phyloP scores from a whole-genome alignment of 257 asterid species.

The Solanum clarkiae region DNA sequence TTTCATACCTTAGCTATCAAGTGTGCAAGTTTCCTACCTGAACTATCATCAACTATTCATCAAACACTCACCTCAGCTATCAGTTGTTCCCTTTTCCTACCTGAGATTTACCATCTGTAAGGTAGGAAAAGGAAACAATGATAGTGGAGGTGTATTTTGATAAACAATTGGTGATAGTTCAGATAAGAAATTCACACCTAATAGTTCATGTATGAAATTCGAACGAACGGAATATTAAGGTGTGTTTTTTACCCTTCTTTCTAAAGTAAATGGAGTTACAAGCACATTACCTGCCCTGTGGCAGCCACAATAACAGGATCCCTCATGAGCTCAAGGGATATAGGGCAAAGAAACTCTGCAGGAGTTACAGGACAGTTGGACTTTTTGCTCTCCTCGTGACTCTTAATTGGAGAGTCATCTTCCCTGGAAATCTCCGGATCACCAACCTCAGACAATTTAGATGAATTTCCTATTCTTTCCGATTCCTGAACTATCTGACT shows the following conservation, averaged over 20 bases:
- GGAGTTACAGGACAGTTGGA: constrained; percentile 52
- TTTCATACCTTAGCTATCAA: background rate
- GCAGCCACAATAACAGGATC: constrained; percentile 86
- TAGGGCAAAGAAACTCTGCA: constrained; percentile 84
- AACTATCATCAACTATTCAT: background rate
- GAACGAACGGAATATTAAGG: background rate
- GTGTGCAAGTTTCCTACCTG: background rate
- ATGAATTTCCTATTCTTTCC: constrained; percentile 18
- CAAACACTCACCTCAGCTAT: background rate
- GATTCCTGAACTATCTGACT: constrained; percentile 15
- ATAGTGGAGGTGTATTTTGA: background rate
- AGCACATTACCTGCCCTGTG: constrained; percentile 43
- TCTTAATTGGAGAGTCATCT: constrained; percentile 23
- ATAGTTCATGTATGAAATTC: background rate
- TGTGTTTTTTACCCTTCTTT: background rate
- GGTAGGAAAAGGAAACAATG: background rate
- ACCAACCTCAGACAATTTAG: constrained; percentile 21
- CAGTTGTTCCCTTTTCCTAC: background rate
- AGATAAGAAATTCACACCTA: background rate
- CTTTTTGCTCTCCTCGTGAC: constrained; percentile 46
- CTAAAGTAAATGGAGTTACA: background rate
- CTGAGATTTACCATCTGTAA: background rate
- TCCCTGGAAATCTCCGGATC: constrained; percentile 14
- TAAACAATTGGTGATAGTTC: background rate
- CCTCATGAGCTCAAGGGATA: constrained; percentile 90